A percentile compares a stretch with the other conserved stretches of the same genome.
phyloP scores from a whole-genome alignment of 345 rosid genomes.

The Citrus mangshanensis region DNA sequence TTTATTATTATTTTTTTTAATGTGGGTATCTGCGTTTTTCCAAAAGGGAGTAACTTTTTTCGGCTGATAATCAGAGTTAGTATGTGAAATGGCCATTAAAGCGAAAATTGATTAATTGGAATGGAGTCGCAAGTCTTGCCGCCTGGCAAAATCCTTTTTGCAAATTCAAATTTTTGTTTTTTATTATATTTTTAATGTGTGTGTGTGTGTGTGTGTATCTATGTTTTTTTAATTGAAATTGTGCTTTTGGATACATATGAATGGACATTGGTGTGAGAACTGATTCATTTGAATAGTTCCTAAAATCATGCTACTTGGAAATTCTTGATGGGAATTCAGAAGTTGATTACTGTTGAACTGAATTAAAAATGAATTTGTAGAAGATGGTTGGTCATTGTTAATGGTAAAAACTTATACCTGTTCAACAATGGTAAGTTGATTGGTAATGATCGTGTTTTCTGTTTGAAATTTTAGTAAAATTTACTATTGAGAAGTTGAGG shows the following conservation, averaged over 20 bases:
- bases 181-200: neutral
- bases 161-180: neutral
- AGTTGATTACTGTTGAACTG: neutral
- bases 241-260: neutral
- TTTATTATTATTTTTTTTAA: neutral
- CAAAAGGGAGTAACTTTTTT: neutral
- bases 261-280: neutral
- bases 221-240: neutral
- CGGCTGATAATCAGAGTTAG: neutral
- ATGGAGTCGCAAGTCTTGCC: neutral
- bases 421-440: neutral
- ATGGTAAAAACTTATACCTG: neutral
- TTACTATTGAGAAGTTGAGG: neutral
- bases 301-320: neutral
- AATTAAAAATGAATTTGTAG: neutral
- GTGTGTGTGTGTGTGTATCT: neutral
- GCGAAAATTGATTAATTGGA: neutral
- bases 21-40: neutral
- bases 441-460: neutral
- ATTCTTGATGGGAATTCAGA: neutral
- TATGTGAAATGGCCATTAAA: neutral
- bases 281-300: neutral
- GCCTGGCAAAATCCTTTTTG: neutral
- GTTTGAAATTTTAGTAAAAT: neutral
- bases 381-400: neutral